Evolutionary conservation across 768 basidiomycete genomes (phyloP).

Genomic region (Boletus reticuloceps): DNA sequence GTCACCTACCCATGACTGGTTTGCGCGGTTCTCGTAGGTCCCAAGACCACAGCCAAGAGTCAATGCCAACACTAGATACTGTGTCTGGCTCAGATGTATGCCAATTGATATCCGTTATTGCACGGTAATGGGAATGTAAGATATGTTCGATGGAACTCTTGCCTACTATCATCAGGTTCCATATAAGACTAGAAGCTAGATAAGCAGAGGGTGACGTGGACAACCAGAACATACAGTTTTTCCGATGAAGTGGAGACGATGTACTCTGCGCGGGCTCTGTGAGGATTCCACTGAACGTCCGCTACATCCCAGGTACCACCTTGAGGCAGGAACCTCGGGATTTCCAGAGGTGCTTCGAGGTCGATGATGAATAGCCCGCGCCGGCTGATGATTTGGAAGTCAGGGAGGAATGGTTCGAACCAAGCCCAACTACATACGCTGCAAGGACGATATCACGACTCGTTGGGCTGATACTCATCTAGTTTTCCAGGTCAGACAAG

Average conservation of each 20-base stretch:
- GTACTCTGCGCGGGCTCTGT: constrained; percentile 69
- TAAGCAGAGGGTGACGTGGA: not conserved
- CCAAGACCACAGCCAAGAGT: constrained; percentile 95
- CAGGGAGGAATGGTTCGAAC: not conserved
- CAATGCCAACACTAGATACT: constrained; percentile 88
- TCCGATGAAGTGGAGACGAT: constrained; percentile 88
- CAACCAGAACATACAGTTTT: constrained; percentile 60
- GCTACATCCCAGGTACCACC: constrained; percentile 96
- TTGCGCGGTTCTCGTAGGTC: constrained; percentile 72
- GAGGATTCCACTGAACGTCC: constrained; percentile 92
- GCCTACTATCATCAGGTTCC: constrained; percentile 79
- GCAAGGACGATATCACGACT: constrained; percentile 89
- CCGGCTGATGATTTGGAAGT: constrained; percentile 42
- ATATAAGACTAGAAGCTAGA: constrained; percentile 62
- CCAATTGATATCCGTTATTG: constrained; percentile 99
- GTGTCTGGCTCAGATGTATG: constrained; percentile 80
- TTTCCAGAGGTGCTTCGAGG: constrained; percentile 78
- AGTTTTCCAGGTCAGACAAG: constrained; percentile 2
- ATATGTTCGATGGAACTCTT: constrained; percentile 84
- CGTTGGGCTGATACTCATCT: constrained; percentile 92
- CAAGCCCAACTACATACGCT: constrained; percentile 49
- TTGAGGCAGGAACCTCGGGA: constrained; percentile 93
- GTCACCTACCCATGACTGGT: constrained; percentile 59
- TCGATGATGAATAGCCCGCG: constrained; percentile 95
- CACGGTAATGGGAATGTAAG: constrained; percentile 86